phyloP scores from a whole-genome alignment of 2,329 filamentous ascomycete genomes.

The Sporothrix luriei region DNA sequence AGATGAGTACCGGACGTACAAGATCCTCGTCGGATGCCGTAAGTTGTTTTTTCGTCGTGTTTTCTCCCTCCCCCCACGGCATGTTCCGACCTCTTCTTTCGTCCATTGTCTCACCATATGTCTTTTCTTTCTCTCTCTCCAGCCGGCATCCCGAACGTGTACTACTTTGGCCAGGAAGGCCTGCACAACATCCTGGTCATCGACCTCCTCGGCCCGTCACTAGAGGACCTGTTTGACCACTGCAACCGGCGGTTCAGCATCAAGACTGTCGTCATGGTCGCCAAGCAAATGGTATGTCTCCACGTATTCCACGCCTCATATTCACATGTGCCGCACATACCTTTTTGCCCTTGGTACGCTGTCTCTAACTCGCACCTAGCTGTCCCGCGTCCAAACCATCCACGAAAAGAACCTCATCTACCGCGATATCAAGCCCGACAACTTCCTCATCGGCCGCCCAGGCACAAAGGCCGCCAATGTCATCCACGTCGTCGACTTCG shows the following conservation, averaged over 20 bases:
- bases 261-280: constrained; percentile 99
- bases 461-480: constrained; percentile 94
- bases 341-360: neutral
- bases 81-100: neutral
- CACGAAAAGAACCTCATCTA: constrained; percentile 99
- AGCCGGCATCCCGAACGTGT: constrained; percentile 99
- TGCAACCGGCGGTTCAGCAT: constrained; percentile 93
- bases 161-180: constrained; percentile 98
- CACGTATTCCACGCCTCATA: neutral
- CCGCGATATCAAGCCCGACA: constrained; percentile 98
- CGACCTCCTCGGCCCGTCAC: constrained; percentile 88
- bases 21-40: constrained; percentile 99
- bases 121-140: constrained; percentile 39
- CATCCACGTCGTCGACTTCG: constrained; percentile 98
- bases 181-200: constrained; percentile 99
- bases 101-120: constrained; percentile 13
- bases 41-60: constrained; percentile 53
- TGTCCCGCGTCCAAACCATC: constrained; percentile 88
- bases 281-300: constrained; percentile 84
- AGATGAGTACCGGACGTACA: constrained; percentile 99
- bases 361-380: constrained; percentile 48
- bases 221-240: constrained; percentile 97
- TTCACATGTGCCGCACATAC: too few species aligned
- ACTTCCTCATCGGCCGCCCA: constrained; percentile 94
- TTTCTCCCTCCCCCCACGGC: neutral